Evolutionary conservation across 108 stramenopile species (phyloP).

Genomic region (Pseudonitzschia pungens): DNA sequence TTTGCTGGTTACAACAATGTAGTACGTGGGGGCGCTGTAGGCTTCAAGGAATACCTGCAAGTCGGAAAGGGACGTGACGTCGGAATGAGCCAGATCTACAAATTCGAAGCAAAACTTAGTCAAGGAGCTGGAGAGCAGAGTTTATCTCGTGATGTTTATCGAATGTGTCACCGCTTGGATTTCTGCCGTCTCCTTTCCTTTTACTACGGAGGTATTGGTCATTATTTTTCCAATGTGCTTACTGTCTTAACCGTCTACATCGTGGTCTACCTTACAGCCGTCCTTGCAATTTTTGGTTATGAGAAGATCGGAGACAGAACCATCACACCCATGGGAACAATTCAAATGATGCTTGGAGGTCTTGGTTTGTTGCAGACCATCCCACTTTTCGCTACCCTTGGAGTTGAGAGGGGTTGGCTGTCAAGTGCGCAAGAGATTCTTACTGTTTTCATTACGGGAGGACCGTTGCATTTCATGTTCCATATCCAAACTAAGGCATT

Average conservation of each 20-base stretch:
- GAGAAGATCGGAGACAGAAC: constrained; percentile 93
- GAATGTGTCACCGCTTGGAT: constrained; percentile 93
- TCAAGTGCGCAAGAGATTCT: constrained; percentile 84
- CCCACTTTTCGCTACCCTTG: constrained; percentile 94
- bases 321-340: constrained; percentile 93
- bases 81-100: constrained; percentile 99
- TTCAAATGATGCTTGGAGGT: constrained; percentile 93
- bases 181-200: constrained; percentile 95
- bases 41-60: constrained; percentile 96
- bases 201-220: constrained; percentile 98
- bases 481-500: constrained; percentile 98
- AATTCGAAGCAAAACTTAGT: constrained; percentile 98
- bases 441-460: constrained; percentile 94
- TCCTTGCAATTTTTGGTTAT: constrained; percentile 85
- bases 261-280: constrained; percentile 92
- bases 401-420: constrained; percentile 93
- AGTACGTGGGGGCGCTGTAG: constrained; percentile 90
- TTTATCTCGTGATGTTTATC: constrained; percentile 93
- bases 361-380: constrained; percentile 95
- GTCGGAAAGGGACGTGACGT: constrained; percentile 99
- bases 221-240: constrained; percentile 94
- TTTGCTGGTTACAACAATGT: constrained; percentile 98
- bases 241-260: constrained; percentile 93
- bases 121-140: constrained; percentile 99
- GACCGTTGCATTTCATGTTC: constrained; percentile 98